A percentile compares a stretch with the other conserved stretches of the same genome.
These are phyloP conservation scores for Xanthoconium stramineum DNA, from an alignment of 768 basidiomycete species.

Conservation along the genomic window DNA sequence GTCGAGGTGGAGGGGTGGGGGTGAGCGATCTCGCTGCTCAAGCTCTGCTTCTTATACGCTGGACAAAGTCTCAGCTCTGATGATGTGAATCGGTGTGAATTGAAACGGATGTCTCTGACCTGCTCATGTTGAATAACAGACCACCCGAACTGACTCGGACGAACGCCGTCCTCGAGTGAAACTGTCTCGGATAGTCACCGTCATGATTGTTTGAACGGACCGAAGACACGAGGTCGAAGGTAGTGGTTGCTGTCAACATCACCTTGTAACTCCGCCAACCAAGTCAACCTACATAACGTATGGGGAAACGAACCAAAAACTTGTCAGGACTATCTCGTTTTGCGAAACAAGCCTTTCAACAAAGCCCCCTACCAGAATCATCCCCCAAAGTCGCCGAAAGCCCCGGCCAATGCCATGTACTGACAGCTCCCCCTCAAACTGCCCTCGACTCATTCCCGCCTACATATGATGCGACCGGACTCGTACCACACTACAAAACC, in stretches of 20 bases:
- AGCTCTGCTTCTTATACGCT: slow-evolving; percentile 11
- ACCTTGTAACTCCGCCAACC: slow-evolving; percentile 8
- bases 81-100: slow-evolving; percentile 2
- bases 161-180: not conserved
- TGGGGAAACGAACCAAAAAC: slow-evolving; percentile 41
- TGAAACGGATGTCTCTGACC: slow-evolving; percentile 1
- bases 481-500: slow-evolving; percentile 69
- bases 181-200: not conserved
- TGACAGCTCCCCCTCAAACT: slow-evolving; percentile 17
- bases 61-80: not conserved
- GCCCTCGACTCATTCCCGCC: slow-evolving; percentile 31
- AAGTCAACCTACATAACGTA: slow-evolving; percentile 2
- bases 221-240: not conserved
- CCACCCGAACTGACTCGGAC: not conserved
- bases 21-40: not conserved
- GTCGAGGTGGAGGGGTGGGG: not conserved
- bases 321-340: slow-evolving; percentile 46
- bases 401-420: not conserved
- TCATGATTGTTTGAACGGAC: not conserved
- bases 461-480: slow-evolving; percentile 64
- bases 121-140: not conserved
- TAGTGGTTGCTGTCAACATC: not conserved
- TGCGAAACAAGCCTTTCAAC: slow-evolving; percentile 37
- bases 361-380: slow-evolving; percentile 1
- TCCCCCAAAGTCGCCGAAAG: slow-evolving; percentile 2